Conservation (phyloP, 2,329 filamentous ascomycete genomes). For the Mycogone perniciosa region DNA sequence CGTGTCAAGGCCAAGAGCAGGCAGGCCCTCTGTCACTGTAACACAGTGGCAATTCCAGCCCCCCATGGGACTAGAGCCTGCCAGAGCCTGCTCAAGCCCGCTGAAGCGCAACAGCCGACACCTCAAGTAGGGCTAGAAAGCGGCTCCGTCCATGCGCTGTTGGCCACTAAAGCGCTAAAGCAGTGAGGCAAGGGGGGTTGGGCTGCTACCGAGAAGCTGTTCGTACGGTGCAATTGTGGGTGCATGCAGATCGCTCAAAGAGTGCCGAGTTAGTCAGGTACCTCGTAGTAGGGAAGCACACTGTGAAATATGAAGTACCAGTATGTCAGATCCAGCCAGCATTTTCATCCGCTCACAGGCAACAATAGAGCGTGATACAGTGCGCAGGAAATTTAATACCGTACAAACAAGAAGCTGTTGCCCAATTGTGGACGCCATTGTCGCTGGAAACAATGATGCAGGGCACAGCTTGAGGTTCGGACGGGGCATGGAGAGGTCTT, state of each 20-base stretch:
- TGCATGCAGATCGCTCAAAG: not conserved
- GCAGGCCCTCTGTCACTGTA: constrained; percentile 3
- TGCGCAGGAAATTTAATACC: not conserved
- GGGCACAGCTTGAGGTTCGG: constrained; percentile 2
- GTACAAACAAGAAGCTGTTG: not conserved
- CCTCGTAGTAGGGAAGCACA: not conserved
- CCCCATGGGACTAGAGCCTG: not conserved
- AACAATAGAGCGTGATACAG: not conserved
- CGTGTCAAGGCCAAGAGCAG: constrained; percentile 5
- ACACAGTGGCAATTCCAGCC: constrained; percentile 9
- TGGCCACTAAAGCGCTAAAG: not conserved
- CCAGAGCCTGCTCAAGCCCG: not conserved
- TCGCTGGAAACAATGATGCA: constrained; percentile 6
- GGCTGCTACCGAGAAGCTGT: not conserved
- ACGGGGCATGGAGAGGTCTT: not conserved
- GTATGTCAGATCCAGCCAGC: constrained; percentile 7
- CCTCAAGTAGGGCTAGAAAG: constrained; percentile 7
- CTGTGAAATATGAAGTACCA: not conserved
- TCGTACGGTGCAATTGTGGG: not conserved
- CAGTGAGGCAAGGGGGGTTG: not conserved
- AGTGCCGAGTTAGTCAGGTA: not conserved
- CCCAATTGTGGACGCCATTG: constrained; percentile 5
- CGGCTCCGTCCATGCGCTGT: constrained; percentile 1
- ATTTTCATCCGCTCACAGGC: not conserved
- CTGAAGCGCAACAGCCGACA: not conserved